Percentiles rank a stretch among this genome's conserved stretches.
These are phyloP conservation scores for Beauveria caledonica DNA, from an alignment of 2,329 filamentous ascomycete genomes.

Conservation along the genomic window DNA sequence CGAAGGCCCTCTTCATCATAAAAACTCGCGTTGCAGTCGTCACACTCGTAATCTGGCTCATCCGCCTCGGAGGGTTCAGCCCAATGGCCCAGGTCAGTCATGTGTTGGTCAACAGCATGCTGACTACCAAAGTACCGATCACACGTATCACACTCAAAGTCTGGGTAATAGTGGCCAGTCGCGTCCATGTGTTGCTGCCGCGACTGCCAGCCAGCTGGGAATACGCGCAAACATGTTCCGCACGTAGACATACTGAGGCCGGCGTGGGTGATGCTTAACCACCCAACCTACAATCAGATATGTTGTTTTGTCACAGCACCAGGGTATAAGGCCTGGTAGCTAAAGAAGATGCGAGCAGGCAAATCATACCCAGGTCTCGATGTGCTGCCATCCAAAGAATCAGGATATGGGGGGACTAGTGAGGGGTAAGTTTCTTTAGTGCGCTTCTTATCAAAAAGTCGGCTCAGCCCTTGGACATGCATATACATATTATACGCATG, in stretches of 20 bases:
- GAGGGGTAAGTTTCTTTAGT: not conserved
- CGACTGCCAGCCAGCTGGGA: conserved; percentile 11
- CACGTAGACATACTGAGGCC: not conserved
- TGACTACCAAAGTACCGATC: not conserved
- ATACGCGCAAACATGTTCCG: not conserved
- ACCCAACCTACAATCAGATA: too few species aligned
- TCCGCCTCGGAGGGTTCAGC: not conserved
- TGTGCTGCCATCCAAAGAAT: not conserved
- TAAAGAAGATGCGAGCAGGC: not conserved
- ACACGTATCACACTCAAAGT: conserved; percentile 12
- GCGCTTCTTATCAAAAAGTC: not conserved
- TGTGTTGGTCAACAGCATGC: not conserved
- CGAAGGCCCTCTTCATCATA: not conserved
- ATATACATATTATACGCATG: not conserved
- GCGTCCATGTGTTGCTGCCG: conserved; percentile 3
- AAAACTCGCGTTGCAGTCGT: not conserved
- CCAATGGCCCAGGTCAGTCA: not conserved
- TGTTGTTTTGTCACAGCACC: not conserved
- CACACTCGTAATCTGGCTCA: not conserved
- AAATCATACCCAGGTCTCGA: not conserved
- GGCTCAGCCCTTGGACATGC: not conserved
- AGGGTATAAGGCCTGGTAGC: not conserved
- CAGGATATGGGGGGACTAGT: not conserved
- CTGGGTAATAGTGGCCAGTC: conserved; percentile 8
- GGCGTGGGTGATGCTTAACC: too few species aligned